A percentile compares a stretch with the other conserved stretches of the same genome.
phyloP scores from a whole-genome alignment of 495 filamentous ascomycete species.

The Penicillium argentinense region DNA sequence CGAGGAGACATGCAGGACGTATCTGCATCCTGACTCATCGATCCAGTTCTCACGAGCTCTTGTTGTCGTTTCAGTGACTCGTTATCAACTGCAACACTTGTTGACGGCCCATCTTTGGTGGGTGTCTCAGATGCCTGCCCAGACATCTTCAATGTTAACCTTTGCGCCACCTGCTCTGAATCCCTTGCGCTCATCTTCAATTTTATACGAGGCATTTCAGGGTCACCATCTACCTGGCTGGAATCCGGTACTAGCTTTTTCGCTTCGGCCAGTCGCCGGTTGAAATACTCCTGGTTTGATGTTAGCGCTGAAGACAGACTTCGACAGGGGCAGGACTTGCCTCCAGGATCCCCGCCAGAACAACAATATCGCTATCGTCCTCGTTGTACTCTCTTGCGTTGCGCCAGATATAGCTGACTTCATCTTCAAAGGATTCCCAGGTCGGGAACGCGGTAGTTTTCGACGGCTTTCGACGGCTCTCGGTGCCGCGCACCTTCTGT shows the following conservation, averaged over 20 bases:
- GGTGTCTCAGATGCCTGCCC: conserved; percentile 31
- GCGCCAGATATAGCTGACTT: conserved; percentile 73
- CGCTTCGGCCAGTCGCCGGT: conserved; percentile 63
- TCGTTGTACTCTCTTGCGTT: conserved; percentile 90
- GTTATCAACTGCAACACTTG: conserved; percentile 49
- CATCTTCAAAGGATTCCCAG: conserved; percentile 79
- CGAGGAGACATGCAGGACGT: conserved; percentile 20
- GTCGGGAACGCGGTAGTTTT: conserved; percentile 69
- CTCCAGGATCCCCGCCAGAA: conserved; percentile 71
- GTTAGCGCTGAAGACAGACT: conserved; percentile 19
- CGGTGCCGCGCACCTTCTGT: conserved; percentile 67
- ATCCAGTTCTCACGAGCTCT: conserved; percentile 45
- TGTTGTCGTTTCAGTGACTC: conserved; percentile 50
- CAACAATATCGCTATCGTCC: conserved; percentile 75
- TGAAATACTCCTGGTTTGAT: conserved; percentile 57
- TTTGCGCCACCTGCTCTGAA: conserved; percentile 49
- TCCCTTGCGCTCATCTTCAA: conserved; percentile 63
- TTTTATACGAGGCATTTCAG: conserved; percentile 51
- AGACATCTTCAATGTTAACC: conserved; percentile 42
- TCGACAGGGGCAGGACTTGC: conserved; percentile 39
- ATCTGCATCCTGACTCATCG: conserved; percentile 37
- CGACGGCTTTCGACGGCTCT: conserved; percentile 61
- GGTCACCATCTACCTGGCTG: conserved; percentile 58
- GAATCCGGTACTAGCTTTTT: conserved; percentile 64
- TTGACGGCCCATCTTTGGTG: conserved; percentile 29